Evolutionary conservation across 1,284 basidiomycete species (phyloP).

Genomic region (Irpex lacteus): DNA sequence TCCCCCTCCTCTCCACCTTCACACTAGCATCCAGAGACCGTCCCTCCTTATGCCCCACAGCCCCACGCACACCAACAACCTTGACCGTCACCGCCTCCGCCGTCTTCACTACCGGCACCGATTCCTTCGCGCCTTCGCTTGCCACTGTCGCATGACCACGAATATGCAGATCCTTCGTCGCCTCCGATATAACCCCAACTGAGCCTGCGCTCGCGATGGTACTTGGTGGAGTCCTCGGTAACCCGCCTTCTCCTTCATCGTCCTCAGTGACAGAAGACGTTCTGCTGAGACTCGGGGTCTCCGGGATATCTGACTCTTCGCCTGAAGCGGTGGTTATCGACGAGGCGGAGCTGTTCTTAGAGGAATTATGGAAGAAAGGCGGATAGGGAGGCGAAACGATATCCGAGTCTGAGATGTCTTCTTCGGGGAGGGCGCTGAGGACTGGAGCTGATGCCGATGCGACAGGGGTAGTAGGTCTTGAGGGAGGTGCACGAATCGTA

Average conservation of each 20-base stretch:
- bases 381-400: constrained; percentile 4
- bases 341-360: constrained; percentile 1
- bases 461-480: neutral
- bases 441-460: neutral
- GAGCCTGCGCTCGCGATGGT: neutral
- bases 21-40: neutral
- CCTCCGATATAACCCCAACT: neutral
- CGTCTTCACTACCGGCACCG: neutral
- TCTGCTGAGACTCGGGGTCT: constrained; percentile 6
- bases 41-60: neutral
- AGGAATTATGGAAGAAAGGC: constrained; percentile 7
- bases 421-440: neutral
- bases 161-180: neutral
- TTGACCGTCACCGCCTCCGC: neutral
- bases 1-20: constrained; percentile 6
- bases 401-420: neutral
- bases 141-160: neutral
- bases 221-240: neutral
- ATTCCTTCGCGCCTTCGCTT: neutral
- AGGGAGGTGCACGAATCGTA: neutral
- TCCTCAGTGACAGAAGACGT: constrained; percentile 3
- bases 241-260: neutral
- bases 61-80: neutral
- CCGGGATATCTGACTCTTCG: neutral
- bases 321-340: constrained; percentile 3